Evolutionary conservation across 2,329 filamentous ascomycete genomes (phyloP).

Genomic region (Aspergillus viridinutans): DNA sequence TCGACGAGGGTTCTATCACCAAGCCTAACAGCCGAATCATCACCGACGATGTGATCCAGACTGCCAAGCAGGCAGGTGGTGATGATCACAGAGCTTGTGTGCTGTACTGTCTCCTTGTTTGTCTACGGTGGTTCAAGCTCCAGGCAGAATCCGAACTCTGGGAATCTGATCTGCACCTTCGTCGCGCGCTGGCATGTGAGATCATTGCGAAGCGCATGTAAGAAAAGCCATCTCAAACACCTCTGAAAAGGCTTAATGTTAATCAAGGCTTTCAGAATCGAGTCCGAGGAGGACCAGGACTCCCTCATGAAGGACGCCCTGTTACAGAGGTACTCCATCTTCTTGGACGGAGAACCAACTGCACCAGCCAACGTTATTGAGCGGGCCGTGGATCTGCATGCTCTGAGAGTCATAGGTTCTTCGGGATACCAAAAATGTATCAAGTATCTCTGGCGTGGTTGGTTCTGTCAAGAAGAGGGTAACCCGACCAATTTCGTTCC

Average conservation of each 20-base stretch:
- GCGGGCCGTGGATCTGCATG: conserved; percentile 88
- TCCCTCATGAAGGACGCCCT: conserved; percentile 79
- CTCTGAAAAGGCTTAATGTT: background rate
- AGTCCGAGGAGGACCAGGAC: conserved; percentile 71
- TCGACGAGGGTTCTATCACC: conserved; percentile 71
- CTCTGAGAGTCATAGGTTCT: conserved; percentile 80
- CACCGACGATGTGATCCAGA: conserved; percentile 71
- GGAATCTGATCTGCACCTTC: conserved; percentile 79
- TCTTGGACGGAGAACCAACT: conserved; percentile 67
- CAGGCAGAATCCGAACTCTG: conserved; percentile 81
- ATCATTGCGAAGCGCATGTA: conserved; percentile 77
- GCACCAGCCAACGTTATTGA: conserved; percentile 83
- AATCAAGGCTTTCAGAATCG: conserved; percentile 58
- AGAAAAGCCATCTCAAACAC: background rate
- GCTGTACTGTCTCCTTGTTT: conserved; percentile 75
- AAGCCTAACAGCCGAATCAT: conserved; percentile 80
- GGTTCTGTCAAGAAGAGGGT: conserved; percentile 92
- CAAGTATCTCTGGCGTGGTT: conserved; percentile 86
- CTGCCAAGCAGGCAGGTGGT: conserved; percentile 77
- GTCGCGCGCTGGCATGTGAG: conserved; percentile 79
- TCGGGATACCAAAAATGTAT: conserved; percentile 97
- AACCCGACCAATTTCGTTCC: conserved; percentile 86
- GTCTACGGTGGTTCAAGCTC: conserved; percentile 70
- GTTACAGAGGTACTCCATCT: conserved; percentile 81
- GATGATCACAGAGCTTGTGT: conserved; percentile 72